Base-by-base conservation (phyloP, 2,329 filamentous ascomycete species). In the Cryphonectria radicalis region DNA sequence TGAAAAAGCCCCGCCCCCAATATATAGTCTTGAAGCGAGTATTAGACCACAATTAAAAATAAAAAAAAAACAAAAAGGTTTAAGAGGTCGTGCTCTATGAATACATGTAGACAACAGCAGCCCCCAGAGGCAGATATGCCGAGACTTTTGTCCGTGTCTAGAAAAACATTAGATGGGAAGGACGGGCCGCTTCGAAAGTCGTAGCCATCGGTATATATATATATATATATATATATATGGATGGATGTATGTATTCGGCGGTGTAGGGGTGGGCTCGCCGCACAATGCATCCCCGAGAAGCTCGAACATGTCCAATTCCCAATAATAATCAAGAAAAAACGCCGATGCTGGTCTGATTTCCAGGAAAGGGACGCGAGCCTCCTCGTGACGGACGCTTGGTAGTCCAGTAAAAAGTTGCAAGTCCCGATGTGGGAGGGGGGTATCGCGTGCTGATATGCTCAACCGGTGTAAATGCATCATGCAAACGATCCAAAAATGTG, bases 381-480 rank as follows among this genome's bases (percentile, higher is more conserved):
- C 62, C 62, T 50, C n/a, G 28, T 62, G 25, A 13, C 63, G 43
- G 68, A 57, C 57, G 22, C n/a, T 71, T 71, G 46, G 43, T 73
- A 37, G 50, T 69, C 70, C 50, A 69, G 25, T 59, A 35, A 25
- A 66, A 66, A 46, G 7, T 17, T 19, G 32, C 19, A 57, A 42
- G 32, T 55, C 40, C 67, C 46, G 22, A 22, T 40, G 13, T 57
- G 35, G 32, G 67, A 55, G 4, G 43, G 43, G 66, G 66, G 66
- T 62, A 50, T 62, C 64, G 32, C 64, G 32, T 50, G 70, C 60
- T 60, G 62, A 65, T 32, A 65, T 66, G 50, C 70, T 65, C 70
- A 40, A 42, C 67, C 67, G 10, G n/a, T 73, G 70, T 72, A 72
- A 68, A 73, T 73, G 72, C 72, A 70, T 63, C 43, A 66, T 73